Evolutionary conservation across 345 rosid genomes (phyloP), one percentile per base, ranked within the genome.

Genomic region (Aquilaria sinensis): DNA sequence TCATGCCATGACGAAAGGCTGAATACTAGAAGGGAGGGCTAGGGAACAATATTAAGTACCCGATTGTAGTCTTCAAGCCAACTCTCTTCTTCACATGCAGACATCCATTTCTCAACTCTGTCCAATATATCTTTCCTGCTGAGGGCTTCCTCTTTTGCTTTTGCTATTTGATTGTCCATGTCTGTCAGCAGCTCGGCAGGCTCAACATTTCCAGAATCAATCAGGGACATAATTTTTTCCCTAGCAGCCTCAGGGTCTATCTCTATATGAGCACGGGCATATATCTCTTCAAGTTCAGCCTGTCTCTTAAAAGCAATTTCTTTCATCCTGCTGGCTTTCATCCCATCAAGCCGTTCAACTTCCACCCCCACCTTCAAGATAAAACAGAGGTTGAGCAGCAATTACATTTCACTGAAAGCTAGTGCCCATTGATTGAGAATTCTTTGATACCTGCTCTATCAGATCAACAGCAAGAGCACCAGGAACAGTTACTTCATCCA

Each of bases 221-320:
- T 82, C 51, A 72, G 66, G 53, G 60, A 53, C 87, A 85, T 76
- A 47, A 85, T 82, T 62, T 74, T 91, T 75, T 86, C 94, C 65
- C 90, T 80, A 64, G 96, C 94, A 51, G 81, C 83, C 65, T 76
- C 92, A 2, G 89, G 88, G 68, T 81, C 89, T 71, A 83, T 66
- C 65, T 86, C 96, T 64, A 86, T 68, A 52, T 91, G 97, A 15
- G 88, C 97, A 53, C 65, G 75, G 30, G 73, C 77, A 70, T 64
- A 86, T 72, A 91, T 91, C 76, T 91, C 97, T 72, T 91, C 96
- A 61, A 88, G 97, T 71, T 91, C 97, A 57, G 80, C 67, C 61
- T 91, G 97, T 78, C 64, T 91, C 75, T 84, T 91, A 67, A 91
- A 80, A 3, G 96, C 96, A 61, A 91, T 88, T 73, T 91, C 97